phyloP scores from a whole-genome alignment of 2,329 filamentous ascomycete species.

The Fusarium sp. region DNA sequence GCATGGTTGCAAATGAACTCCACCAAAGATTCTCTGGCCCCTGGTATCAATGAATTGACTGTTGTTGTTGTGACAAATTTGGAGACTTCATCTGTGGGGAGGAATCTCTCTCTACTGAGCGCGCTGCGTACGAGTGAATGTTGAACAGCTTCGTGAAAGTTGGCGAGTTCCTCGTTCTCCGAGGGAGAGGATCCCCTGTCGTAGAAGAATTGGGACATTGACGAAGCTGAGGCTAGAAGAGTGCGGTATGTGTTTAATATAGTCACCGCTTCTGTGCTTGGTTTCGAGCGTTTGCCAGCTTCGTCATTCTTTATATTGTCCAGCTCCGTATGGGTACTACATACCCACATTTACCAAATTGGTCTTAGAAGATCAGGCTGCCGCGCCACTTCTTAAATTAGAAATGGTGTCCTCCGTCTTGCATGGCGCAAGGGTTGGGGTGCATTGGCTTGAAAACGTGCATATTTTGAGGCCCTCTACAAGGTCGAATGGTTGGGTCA shows the following conservation, averaged over 20 bases:
- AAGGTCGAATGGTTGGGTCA: background rate
- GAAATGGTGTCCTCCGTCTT: background rate
- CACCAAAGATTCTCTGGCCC: too few relatives aligned
- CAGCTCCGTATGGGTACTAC: too few relatives aligned
- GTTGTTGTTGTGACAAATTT: background rate
- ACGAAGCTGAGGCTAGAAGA: background rate
- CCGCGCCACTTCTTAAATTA: background rate
- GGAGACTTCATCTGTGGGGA: background rate
- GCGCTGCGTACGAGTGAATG: background rate
- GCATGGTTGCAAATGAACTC: background rate
- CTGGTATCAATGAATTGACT: too few relatives aligned
- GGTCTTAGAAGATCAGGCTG: background rate
- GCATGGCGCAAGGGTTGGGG: background rate
- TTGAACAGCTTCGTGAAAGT: background rate
- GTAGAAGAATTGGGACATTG: background rate
- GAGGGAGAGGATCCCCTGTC: background rate
- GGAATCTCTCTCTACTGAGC: too few relatives aligned
- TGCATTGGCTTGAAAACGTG: background rate
- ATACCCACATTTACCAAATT: too few relatives aligned
- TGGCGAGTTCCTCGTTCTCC: background rate
- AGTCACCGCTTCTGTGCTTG: too few relatives aligned
- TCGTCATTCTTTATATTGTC: too few relatives aligned
- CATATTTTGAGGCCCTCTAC: slow-evolving; percentile 15
- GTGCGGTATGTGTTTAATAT: background rate
- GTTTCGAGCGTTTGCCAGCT: too few relatives aligned